Evolutionary conservation across 1,284 basidiomycete genomes (phyloP), one percentile per base, ranked within the genome.

Genomic region (Cryptococcus deneoformans): DNA sequence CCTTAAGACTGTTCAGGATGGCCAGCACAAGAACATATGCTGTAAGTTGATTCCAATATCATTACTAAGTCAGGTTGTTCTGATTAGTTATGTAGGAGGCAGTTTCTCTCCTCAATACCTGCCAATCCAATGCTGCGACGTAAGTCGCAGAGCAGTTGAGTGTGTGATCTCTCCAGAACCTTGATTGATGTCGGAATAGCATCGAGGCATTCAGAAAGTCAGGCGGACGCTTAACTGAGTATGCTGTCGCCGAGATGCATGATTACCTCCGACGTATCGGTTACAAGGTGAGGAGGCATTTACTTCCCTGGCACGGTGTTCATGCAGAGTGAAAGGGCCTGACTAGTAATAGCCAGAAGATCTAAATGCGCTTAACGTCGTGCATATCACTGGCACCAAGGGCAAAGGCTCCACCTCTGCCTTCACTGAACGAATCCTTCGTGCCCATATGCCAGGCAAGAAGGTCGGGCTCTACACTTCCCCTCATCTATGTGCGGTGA

Each of bases 311-410:
- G 3, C 37, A 8, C 35, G 16, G 10, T 9, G 1, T 6, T 1
- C 42, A 24, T 94, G 98, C 78, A 81, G 81, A 67, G 92, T 92
- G 74, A 65, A 84, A 78, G 12, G n/a, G 36, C 39, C 34, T 38
- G 35, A 9, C 10, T 12, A 12, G 20, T n/a, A 1, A 40, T 11
- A 92, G 91, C 85, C 89, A 34, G 79, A 84, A 53, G 87, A 94
- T 66, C 81, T 99, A 53, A 94, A 99, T 75, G 79, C 79, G 49
- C 82, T 99, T 61, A 96, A 98, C 76, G 92, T 94, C 55, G 85
- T 99, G 38, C 96, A 99, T 79, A 87, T 99, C 69, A 95, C 96
- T 11, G 96, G 96, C 2, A 99, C 96, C 5, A 99, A 99, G 79
- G 96, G 96, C 47, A 99, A 99, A 76, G 96, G 96, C 3, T 98